A percentile compares a stretch with the other conserved stretches of the same genome.
Evolutionary conservation across 1,284 basidiomycete species (phyloP).

Genomic region (Moniliella sp.): DNA sequence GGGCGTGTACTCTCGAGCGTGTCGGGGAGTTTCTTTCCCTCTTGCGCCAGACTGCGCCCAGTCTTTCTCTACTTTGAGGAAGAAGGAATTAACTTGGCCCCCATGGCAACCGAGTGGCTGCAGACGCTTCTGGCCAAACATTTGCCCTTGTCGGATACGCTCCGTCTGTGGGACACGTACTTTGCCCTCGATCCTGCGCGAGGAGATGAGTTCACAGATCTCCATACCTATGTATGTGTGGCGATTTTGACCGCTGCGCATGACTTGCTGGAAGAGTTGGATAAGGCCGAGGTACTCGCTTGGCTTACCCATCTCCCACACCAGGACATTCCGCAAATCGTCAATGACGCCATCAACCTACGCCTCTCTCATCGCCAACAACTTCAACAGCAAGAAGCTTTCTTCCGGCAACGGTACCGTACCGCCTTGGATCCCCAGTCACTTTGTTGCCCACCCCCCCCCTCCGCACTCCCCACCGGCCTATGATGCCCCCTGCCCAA

Average conservation of each 20-base stretch:
- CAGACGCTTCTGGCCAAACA: conserved; percentile 27
- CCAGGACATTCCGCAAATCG: conserved; percentile 7
- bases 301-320: background rate
- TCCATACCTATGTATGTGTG: conserved; percentile 33
- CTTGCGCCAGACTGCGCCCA: conserved; percentile 29
- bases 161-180: conserved; percentile 33
- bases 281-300: conserved; percentile 16
- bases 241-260: conserved; percentile 33
- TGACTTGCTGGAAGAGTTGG: conserved; percentile 32
- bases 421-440: too few species aligned
- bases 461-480: too few species aligned
- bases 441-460: too few species aligned
- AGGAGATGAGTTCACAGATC: conserved; percentile 25
- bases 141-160: conserved; percentile 25
- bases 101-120: conserved; percentile 28
- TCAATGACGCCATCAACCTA: conserved; percentile 31
- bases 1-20: too few species aligned
- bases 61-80: conserved; percentile 34
- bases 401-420: too few species aligned
- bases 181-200: too few species aligned
- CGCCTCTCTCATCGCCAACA: conserved; percentile 19
- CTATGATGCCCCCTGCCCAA: too few species aligned
- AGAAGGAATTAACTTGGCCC: conserved; percentile 30
- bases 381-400: conserved; percentile 1
- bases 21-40: conserved; percentile 27